Evolutionary conservation across 805 yeast species (phyloP).

Genomic region (Saturnispora ahearnii): DNA sequence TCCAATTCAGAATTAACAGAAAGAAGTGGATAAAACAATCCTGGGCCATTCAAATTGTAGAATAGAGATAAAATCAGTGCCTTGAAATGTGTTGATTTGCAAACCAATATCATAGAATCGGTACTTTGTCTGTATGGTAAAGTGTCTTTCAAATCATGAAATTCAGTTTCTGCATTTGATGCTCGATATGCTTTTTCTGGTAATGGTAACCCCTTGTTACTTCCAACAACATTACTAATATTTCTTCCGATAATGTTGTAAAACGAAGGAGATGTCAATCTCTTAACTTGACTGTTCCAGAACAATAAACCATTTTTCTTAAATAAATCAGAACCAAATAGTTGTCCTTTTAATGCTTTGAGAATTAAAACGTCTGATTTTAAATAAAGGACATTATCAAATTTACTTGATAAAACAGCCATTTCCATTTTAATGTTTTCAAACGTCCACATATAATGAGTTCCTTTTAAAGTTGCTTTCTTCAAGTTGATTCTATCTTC

Average conservation of each 20-base stretch:
- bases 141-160: conserved; percentile 32
- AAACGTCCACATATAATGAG: conserved; percentile 31
- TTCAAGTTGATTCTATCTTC: conserved; percentile 38
- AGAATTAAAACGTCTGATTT: conserved; percentile 39
- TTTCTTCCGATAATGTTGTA: conserved; percentile 51
- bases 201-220: conserved; percentile 24
- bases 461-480: conserved; percentile 23
- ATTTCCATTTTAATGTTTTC: conserved; percentile 31
- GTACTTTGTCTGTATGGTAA: conserved; percentile 43
- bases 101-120: conserved; percentile 41
- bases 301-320: conserved; percentile 43
- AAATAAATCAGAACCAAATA: conserved; percentile 39
- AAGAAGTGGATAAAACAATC: conserved; percentile 31
- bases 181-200: conserved; percentile 12
- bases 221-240: conserved; percentile 28
- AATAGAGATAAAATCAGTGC: conserved; percentile 39
- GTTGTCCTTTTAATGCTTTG: conserved; percentile 30
- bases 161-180: conserved; percentile 11
- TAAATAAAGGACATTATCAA: conserved; percentile 37
- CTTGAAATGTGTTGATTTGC: conserved; percentile 38
- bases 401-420: conserved; percentile 35
- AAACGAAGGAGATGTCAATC: conserved; percentile 63
- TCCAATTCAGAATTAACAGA: conserved; percentile 29
- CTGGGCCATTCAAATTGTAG: conserved; percentile 41
- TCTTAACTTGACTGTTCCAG: conserved; percentile 82